These are phyloP conservation scores for Pseudofabraea citricarpa DNA, from an alignment of 2,329 filamentous ascomycete genomes.

Conservation along the genomic window DNA sequence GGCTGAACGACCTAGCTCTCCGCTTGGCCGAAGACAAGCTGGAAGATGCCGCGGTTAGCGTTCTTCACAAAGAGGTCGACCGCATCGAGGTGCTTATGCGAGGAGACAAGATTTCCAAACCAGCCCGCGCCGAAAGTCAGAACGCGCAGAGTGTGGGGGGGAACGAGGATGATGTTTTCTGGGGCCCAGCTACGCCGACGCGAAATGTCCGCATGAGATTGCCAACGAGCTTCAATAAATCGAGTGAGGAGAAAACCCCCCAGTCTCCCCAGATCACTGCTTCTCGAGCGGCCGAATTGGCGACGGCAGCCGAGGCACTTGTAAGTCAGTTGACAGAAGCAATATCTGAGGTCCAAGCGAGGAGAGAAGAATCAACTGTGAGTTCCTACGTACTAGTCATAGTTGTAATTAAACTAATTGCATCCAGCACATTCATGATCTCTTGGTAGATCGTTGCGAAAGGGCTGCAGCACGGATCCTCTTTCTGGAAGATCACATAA, in stretches of 20 bases:
- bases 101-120: slow-evolving; percentile 6
- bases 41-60: slow-evolving; percentile 23
- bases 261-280: slow-evolving; percentile 6
- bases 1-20: slow-evolving; percentile 29
- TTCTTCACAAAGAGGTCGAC: slow-evolving; percentile 32
- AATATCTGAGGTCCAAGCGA: slow-evolving; percentile 44
- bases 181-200: slow-evolving; percentile 19
- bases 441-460: slow-evolving; percentile 55
- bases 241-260: not conserved
- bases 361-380: slow-evolving; percentile 57
- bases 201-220: slow-evolving; percentile 13
- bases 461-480: slow-evolving; percentile 53
- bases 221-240: slow-evolving; percentile 4
- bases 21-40: slow-evolving; percentile 24
- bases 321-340: slow-evolving; percentile 45
- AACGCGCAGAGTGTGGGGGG: slow-evolving; percentile 4
- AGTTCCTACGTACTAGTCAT: slow-evolving; percentile 14
- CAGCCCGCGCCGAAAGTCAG: not conserved
- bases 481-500: slow-evolving; percentile 53
- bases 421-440: slow-evolving; percentile 58
- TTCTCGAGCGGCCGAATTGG: slow-evolving; percentile 31
- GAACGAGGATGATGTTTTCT: slow-evolving; percentile 16
- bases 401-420: slow-evolving; percentile 8
- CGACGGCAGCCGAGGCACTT: slow-evolving; percentile 38
- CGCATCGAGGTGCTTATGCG: slow-evolving; percentile 29